Base-by-base conservation (phyloP, 495 filamentous ascomycete species). In the Penicillium chermesinum region DNA sequence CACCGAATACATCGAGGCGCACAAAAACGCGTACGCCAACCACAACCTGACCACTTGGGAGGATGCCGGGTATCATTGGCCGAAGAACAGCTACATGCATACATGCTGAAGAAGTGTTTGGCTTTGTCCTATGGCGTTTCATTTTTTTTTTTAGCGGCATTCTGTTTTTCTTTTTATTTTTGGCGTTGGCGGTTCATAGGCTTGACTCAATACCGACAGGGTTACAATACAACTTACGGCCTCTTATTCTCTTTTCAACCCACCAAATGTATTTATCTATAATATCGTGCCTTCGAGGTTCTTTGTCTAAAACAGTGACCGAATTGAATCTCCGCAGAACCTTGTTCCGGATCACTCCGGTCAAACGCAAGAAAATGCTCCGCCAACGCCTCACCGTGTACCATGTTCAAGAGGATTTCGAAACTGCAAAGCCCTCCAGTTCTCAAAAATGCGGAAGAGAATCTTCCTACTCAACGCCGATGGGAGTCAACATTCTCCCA, bases 1-100 rank as follows among this genome's bases (percentile, higher is more conserved):
- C 10, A 87, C 84, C 0, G 48, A 67, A n/a, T 90, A 89, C 61
- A 90, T 90, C 51, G 59, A 68, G 22, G 61, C 78, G 3, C 86
- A 90, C 53, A 68, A 73, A 3, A 68, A 74, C 38, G 74, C 82
- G 3, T 89, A 86, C 59, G 64, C 62, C 8, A 87, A 90, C 62
- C 63, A 74, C 7, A 89, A 89, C 52, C 53, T 81, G 47, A 88
- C 86, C 9, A 57, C 42, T 40, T 70, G 71, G 66, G 70, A 64
- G 38, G 61, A 57, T 39, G 58, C 70, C 41, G 69, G 65, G 3
- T 78, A 74, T 40, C 53, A 67, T 20, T 75, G 72, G 73, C 75
- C 75, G 12, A 63, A 67, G 52, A 78, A 78, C 42, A 67, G 67
- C 10, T 66, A 73, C 37, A 72, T 78, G 64, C 46, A 78, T 54